Evolutionary conservation across 805 yeast species (phyloP), one percentile per base, ranked within the genome.

Genomic region (Candida yuanshanica): DNA sequence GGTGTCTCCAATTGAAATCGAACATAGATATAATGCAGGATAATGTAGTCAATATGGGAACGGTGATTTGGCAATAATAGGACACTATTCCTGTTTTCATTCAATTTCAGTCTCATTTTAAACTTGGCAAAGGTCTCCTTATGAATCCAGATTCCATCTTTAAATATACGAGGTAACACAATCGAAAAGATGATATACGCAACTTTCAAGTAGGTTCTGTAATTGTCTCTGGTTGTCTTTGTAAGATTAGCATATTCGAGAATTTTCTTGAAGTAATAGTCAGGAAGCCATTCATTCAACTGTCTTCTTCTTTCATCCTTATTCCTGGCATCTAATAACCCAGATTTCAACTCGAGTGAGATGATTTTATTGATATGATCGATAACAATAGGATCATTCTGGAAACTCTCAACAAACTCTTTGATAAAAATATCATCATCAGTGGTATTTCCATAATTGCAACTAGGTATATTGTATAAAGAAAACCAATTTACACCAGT

Each of bases 91-190:
- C 12, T 24, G 13, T 45, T 37, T 4, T 34, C 13, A 4, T 26
- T 25, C 1, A 16, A 27, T n/a, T 25, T 12, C 14, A 41, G 36
- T 13, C 44, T 45, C 13, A 32, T 27, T 29, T 35, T 29, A 23
- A 46, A 50, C n/a, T 22, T 31, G 14, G 43, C 22, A 26, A 52
- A 50, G 1, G 49, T 33, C 1, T 31, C 20, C 14, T 35, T 44
- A 31, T 49, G 48, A 24, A 52, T 37, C 55, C 55, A 52, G 3
- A 52, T 52, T 4, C 56, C 56, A 35, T 52, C 55, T 36, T 47
- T 38, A 36, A 50, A 52, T 33, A 50, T 52, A 11, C 44, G 36
- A 7, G 51, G 45, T 6, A 52, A 37, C 8, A 49, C 40, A 23
- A 41, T 38, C 3, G 47, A 13, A 20, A 52, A 49, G 1, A 46